phyloP scores from a whole-genome alignment of 75 land plant species.

The Adiantum capillusveneris region DNA sequence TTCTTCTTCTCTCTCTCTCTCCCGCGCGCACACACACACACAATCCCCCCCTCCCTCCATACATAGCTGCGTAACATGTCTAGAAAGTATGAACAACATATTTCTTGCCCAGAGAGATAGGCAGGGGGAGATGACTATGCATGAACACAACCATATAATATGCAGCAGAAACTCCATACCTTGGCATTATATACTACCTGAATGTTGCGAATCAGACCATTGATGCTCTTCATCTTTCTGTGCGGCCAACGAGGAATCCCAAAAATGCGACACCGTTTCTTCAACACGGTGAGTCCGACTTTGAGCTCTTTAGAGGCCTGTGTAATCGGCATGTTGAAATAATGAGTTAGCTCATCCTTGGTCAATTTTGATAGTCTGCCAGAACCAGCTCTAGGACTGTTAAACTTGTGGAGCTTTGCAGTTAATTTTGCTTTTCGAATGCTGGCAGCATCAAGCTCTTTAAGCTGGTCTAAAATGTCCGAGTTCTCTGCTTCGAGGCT shows the following conservation, averaged over 20 bases:
- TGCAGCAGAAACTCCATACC: background rate
- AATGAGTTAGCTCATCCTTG: conserved; percentile 26
- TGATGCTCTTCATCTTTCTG: conserved; percentile 49
- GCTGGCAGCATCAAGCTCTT: background rate
- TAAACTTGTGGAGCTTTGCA: background rate
- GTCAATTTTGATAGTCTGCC: conserved; percentile 4
- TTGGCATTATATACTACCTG: conserved; percentile 23
- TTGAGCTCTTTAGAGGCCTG: conserved; percentile 41
- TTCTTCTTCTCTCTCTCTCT: too few species aligned
- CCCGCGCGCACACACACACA: too few species aligned
- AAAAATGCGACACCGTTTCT: conserved; percentile 51
- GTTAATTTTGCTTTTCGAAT: background rate
- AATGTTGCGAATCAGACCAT: conserved; percentile 37
- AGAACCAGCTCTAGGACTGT: background rate
- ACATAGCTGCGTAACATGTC: too few species aligned
- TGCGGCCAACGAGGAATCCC: conserved; percentile 71
- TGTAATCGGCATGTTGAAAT: conserved; percentile 37
- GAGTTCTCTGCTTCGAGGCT: background rate
- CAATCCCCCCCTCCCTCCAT: too few species aligned
- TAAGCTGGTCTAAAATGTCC: too few species aligned
- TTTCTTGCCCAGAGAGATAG: background rate
- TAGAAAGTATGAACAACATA: too few species aligned
- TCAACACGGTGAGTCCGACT: conserved; percentile 40
- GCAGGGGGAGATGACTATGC: background rate
- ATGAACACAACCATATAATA: background rate